Percentiles rank a stretch among this genome's conserved stretches.
phyloP scores from a whole-genome alignment of 768 basidiomycete genomes.

The Xerocomus spinulosus region DNA sequence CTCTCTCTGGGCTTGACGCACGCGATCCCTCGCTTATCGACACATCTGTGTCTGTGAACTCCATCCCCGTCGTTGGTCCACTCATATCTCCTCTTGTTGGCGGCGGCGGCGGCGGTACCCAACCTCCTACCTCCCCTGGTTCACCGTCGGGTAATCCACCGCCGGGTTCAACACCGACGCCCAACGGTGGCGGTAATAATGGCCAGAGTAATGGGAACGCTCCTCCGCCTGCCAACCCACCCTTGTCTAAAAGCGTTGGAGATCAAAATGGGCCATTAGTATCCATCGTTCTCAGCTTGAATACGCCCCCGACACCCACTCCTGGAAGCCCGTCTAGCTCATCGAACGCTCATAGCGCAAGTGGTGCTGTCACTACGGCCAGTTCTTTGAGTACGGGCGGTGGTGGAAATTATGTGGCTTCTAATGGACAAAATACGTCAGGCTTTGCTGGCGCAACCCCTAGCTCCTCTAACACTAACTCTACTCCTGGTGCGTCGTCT shows the following conservation, averaged over 20 bases:
- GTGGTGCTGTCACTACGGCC: not conserved
- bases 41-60: conserved; percentile 26
- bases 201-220: no score
- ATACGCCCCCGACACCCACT: not conserved
- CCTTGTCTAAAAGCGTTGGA: conserved; percentile 2
- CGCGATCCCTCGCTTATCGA: conserved; percentile 39
- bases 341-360: not conserved
- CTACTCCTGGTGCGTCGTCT: not conserved
- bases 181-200: no score
- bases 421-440: not conserved
- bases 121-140: conserved; percentile 3
- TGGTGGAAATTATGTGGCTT: not conserved
- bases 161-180: no score
- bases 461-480: not conserved
- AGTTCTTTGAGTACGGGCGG: not conserved
- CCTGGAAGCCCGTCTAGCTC: not conserved
- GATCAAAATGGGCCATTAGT: not conserved
- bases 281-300: not conserved
- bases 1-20: conserved; percentile 22
- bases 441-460: not conserved
- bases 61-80: conserved; percentile 38
- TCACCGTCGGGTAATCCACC: conserved; percentile 3
- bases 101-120: not conserved
- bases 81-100: conserved; percentile 35
- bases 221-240: not conserved